phyloP scores from a whole-genome alignment of 1,284 basidiomycete species.

The Tremellales sp. region DNA sequence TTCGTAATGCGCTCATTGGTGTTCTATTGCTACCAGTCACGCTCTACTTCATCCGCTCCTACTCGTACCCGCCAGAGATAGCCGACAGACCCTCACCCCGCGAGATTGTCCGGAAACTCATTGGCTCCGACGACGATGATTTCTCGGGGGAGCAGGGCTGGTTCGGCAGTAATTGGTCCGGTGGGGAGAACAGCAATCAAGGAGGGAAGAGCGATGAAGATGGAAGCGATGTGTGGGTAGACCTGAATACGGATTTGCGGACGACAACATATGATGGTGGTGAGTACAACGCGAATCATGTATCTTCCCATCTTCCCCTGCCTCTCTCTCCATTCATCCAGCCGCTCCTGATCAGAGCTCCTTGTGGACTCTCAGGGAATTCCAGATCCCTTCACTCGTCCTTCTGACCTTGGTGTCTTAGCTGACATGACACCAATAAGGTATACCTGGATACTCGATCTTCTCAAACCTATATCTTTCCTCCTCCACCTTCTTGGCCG shows the following conservation, averaged over 20 bases:
- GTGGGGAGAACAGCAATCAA: too few relatives aligned
- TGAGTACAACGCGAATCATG: slow-evolving; percentile 10
- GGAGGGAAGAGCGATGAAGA: slow-evolving; percentile 1
- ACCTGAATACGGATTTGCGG: slow-evolving; percentile 20
- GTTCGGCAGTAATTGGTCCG: too few relatives aligned
- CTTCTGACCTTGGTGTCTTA: neutral
- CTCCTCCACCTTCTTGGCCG: slow-evolving; percentile 19
- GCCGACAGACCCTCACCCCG: too few relatives aligned
- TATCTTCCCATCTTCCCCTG: neutral
- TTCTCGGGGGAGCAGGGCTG: too few relatives aligned
- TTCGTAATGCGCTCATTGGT: too few relatives aligned
- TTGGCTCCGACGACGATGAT: too few relatives aligned
- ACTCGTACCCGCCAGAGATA: too few relatives aligned
- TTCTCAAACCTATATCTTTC: slow-evolving; percentile 37
- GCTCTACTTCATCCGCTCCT: too few relatives aligned
- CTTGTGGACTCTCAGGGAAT: neutral
- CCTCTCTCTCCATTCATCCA: neutral
- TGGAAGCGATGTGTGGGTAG: slow-evolving; percentile 20
- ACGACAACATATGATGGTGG: slow-evolving; percentile 32
- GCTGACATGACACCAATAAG: slow-evolving; percentile 9
- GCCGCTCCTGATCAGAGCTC: neutral
- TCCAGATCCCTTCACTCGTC: neutral
- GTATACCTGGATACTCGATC: slow-evolving; percentile 32
- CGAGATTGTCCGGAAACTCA: too few relatives aligned
- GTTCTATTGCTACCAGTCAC: too few relatives aligned